A percentile compares a stretch with the other conserved stretches of the same genome.
These are phyloP conservation scores for Sarocladium strictum DNA, from an alignment of 2,329 filamentous ascomycete species.

Conservation along the genomic window DNA sequence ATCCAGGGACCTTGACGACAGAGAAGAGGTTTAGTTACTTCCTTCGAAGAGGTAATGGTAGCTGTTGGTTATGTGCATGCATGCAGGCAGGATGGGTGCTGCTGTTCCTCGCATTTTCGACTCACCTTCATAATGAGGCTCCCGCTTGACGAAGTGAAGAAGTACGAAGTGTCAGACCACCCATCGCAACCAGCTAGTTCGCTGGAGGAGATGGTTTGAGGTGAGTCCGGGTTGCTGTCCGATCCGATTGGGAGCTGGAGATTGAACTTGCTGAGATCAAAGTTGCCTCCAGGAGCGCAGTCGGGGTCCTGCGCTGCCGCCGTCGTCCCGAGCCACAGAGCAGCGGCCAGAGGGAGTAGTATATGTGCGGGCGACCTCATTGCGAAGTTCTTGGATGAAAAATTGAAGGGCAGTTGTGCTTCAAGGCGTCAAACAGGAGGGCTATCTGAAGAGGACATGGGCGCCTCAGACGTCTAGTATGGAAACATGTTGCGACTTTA, in stretches of 20 bases:
- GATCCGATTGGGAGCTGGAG: constrained; percentile 33
- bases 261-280: constrained; percentile 26
- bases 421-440: too few species aligned
- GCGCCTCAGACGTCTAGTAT: too few species aligned
- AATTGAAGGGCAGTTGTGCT: too few species aligned
- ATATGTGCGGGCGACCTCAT: neutral
- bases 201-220: constrained; percentile 18
- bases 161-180: constrained; percentile 24
- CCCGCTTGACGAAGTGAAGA: constrained; percentile 23
- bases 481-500: too few species aligned
- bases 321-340: neutral
- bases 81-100: too few species aligned
- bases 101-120: too few species aligned
- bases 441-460: too few species aligned
- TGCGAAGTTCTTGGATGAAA: neutral
- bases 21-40: neutral
- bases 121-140: constrained; percentile 12
- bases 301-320: neutral
- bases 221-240: constrained; percentile 9
- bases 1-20: constrained; percentile 34
- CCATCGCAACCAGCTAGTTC: constrained; percentile 30
- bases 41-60: too few species aligned
- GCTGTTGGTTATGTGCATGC: too few species aligned
- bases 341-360: neutral
- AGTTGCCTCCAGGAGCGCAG: constrained; percentile 19